Percentiles rank a stretch among this genome's conserved stretches.
These are phyloP conservation scores for Neurospora crassa DNA, from an alignment of 2,329 filamentous ascomycete species.

Conservation along the genomic window DNA sequence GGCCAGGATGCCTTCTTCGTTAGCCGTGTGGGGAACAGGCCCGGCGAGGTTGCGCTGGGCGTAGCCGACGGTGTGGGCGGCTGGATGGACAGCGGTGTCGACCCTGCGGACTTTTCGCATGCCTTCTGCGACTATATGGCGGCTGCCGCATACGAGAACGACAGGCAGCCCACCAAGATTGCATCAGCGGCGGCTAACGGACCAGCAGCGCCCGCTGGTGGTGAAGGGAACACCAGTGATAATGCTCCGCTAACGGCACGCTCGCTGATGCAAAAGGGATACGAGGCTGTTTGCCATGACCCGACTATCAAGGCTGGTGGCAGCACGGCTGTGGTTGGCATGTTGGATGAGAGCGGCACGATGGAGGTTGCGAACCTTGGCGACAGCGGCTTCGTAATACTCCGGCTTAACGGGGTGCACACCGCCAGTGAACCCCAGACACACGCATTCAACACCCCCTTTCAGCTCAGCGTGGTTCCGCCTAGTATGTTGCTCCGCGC, in stretches of 20 bases:
- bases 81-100: constrained; percentile 86
- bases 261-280: constrained; percentile 71
- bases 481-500: constrained; percentile 69
- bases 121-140: constrained; percentile 92
- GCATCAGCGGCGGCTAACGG: constrained; percentile 15
- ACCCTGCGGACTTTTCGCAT: constrained; percentile 92
- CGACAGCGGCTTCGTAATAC: constrained; percentile 85
- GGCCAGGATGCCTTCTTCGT: constrained; percentile 98
- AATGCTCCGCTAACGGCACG: constrained; percentile 45
- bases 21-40: constrained; percentile 60
- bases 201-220: neutral
- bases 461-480: constrained; percentile 83
- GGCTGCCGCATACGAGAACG: constrained; percentile 47
- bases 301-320: constrained; percentile 68
- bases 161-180: constrained; percentile 31
- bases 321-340: constrained; percentile 83
- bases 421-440: constrained; percentile 79
- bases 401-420: constrained; percentile 78
- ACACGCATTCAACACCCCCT: constrained; percentile 96
- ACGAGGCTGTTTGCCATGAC: constrained; percentile 72
- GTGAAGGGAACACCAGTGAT: constrained; percentile 8
- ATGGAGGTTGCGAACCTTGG: constrained; percentile 90
- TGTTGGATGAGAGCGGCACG: constrained; percentile 61
- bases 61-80: constrained; percentile 93
- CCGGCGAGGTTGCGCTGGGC: constrained; percentile 66